Evolutionary conservation across 176 grass and related monocot species (phyloP).

Genomic region (Oropetium thomaeum): DNA sequence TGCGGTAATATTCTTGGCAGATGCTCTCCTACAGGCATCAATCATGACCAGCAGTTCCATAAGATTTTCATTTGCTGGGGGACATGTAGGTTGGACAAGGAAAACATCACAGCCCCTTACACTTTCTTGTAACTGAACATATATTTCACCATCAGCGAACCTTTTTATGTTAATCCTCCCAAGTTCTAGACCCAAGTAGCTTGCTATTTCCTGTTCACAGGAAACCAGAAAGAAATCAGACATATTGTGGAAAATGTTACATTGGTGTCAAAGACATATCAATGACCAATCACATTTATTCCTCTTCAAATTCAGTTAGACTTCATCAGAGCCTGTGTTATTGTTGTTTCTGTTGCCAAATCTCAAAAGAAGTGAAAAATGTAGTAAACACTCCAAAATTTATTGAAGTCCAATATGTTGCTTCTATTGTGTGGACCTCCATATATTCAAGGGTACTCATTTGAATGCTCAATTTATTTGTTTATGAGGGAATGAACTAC

Average conservation of each 20-base stretch:
- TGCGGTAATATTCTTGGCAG: conserved; percentile 95
- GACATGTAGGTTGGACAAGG: conserved; percentile 87
- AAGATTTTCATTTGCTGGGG: conserved; percentile 98
- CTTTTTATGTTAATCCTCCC: conserved; percentile 94
- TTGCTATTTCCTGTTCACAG: conserved; percentile 82
- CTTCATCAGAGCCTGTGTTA: not conserved
- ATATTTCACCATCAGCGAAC: conserved; percentile 96
- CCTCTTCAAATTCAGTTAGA: not conserved
- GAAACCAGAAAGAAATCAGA: conserved; percentile 15
- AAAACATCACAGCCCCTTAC: conserved; percentile 95
- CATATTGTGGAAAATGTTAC: not conserved
- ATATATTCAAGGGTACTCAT: not conserved
- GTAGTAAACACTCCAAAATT: not conserved
- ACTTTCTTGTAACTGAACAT: conserved; percentile 98
- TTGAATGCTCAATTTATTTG: not conserved
- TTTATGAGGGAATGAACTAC: too few relatives aligned
- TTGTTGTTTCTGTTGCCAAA: not conserved
- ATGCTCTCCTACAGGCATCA: conserved; percentile 96
- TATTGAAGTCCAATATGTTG: not conserved
- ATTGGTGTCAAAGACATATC: not conserved
- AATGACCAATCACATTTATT: not conserved
- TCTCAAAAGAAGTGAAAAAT: not conserved
- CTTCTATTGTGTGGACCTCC: not conserved
- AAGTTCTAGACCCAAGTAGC: conserved; percentile 93
- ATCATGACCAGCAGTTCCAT: conserved; percentile 98